Percentiles rank a stretch among this genome's conserved stretches.
These are phyloP conservation scores for Solanum megistacrolobum DNA, from an alignment of 257 asterid genomes.

Conservation along the genomic window DNA sequence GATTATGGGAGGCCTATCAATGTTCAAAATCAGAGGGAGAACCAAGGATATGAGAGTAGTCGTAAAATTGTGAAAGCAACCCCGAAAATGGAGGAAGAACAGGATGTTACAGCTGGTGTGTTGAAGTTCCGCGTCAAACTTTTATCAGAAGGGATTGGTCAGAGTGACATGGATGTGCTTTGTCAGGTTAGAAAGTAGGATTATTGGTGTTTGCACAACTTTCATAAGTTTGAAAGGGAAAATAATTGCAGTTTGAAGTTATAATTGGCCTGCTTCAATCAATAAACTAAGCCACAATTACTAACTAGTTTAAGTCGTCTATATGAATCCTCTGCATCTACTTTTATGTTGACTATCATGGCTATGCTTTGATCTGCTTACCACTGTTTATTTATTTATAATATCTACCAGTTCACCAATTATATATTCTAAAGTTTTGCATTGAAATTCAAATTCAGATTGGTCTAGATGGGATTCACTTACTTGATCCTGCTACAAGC, in stretches of 20 bases:
- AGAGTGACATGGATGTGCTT: constrained; percentile 69
- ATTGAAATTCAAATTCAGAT: constrained; percentile 29
- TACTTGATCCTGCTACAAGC: constrained; percentile 62
- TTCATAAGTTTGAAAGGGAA: not conserved
- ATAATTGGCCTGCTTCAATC: not conserved
- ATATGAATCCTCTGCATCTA: not conserved
- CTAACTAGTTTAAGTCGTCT: not conserved
- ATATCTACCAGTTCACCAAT: not conserved
- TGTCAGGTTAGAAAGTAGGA: constrained; percentile 51
- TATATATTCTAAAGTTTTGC: not conserved
- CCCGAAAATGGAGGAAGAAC: constrained; percentile 62
- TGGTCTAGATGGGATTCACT: constrained; percentile 78
- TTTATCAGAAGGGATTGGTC: constrained; percentile 70
- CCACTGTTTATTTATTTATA: not conserved
- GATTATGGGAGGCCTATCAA: constrained; percentile 87
- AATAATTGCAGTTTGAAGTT: not conserved
- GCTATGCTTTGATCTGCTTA: not conserved
- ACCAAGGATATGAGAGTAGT: constrained; percentile 15
- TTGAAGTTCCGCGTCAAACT: constrained; percentile 74
- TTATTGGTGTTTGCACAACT: not conserved
- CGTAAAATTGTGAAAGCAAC: constrained; percentile 57
- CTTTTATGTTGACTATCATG: not conserved
- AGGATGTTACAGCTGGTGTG: constrained; percentile 48
- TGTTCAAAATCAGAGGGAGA: constrained; percentile 32
- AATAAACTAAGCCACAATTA: not conserved